Base-by-base conservation (phyloP, 208 protist species). In the Lotmaria passim region DNA sequence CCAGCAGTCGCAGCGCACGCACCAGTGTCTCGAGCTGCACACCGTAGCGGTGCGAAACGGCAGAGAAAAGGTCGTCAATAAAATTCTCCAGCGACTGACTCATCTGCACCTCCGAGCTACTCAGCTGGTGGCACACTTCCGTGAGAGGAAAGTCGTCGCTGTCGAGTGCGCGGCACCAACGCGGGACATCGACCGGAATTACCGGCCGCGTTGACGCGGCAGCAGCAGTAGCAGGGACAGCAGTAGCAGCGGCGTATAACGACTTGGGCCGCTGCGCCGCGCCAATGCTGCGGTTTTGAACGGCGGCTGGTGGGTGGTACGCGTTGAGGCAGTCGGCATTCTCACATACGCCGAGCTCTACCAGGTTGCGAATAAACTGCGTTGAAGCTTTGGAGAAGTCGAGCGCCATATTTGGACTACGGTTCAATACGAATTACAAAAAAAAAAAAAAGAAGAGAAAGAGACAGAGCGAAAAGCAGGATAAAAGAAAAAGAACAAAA, bases 291-390 rank as follows among this genome's bases (percentile, higher is more conserved):
- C 41, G 30, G 61, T 17, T 53, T 14, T 19, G 39, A 17, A 52
- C 55, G 44, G n/a, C 56, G 0, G 53, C 66, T 3, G 51, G 68
- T 3, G 58, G 66, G 24, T 74, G 64, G 47, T 72, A 82, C 15
- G 68, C 50, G 59, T 86, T 86, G 33, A 58, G 41, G 53, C 81
- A 86, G 46, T 41, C 59, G 6, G 46, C 23, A 41, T 74, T 75
- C 12, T 74, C 71, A 41, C 81, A 86, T 23, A 73, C 76, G 26
- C 81, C 81, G 26, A 86, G 43, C 23, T 79, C 75, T 19, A 82
- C 50, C 14, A 82, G 44, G 43, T 86, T 81, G 36, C 72, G 23
- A 28, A 86, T 46, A 59, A 82, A 86, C 15, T 58, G 51, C 2
- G 72, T 61, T 1, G 69, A 53, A 0, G 81, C 67, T n/a, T 55